Evolutionary conservation across 768 basidiomycete genomes (phyloP), one percentile per base, ranked within the genome.

Genomic region (Kwoniella dejecticola): DNA sequence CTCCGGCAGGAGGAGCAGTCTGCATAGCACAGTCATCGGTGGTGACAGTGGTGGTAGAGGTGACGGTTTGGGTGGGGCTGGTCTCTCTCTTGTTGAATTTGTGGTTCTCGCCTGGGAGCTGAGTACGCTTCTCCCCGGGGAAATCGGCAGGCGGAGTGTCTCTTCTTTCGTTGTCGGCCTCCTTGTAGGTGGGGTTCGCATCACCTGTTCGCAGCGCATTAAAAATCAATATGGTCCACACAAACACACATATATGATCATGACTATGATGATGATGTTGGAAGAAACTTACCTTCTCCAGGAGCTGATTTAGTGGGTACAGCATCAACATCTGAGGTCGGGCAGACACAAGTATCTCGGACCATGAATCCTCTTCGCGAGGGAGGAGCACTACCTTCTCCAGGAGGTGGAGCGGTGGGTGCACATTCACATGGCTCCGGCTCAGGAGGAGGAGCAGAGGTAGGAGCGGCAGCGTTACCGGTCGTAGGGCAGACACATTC

Each of bases 401-500:
- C 41, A n/a, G 53, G 53, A 5, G 48, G 7, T 19, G 27, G 7
- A 12, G 17, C 19, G n/a, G 47, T 49, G 10, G 57, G 33, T 8
- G 38, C 36, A 41, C 60, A 62, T 12, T 44, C 52, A 27, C 60
- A 62, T 12, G 60, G 49, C 21, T 13, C 29, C 5, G 41, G 26
- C 29, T 56, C 42, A 21, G 54, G 15, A 17, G 54, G 52, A 21
- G 52, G 38, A 54, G 52, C 21, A 54, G 52, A 23, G 11, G 56
- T 31, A 12, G 52, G 36, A 38, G 36, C 19, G 41, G 52, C 36
- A 15, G 52, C 38, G 36, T 21, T 41, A 40, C 52, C 21, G 3
- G 52, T 40, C 13, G 52, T 24, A 17, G 42, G 29, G 33, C 60
- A 62, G 27, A 45, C 60, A 45, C 60, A 62, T 13, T 57, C 56